Percentiles rank a stretch among this genome's conserved stretches.
These are phyloP conservation scores for Parascedosporium putredinis DNA, from an alignment of 2,329 filamentous ascomycete genomes.

Conservation along the genomic window DNA sequence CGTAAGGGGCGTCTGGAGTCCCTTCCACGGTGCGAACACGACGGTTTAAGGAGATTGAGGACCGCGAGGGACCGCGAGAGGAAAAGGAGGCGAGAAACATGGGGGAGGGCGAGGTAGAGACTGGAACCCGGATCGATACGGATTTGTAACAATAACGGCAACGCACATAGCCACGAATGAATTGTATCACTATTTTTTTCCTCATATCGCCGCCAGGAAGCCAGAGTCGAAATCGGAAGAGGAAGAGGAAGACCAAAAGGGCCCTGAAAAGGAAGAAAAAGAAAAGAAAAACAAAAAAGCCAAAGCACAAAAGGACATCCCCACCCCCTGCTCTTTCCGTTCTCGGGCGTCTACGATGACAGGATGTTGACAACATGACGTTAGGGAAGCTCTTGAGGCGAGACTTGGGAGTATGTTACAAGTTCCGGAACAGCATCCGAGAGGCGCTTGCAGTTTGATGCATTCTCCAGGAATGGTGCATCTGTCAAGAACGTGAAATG, in stretches of 20 bases:
- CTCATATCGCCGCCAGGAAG: no score
- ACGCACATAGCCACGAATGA: slow-evolving; percentile 6
- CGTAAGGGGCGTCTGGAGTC: slow-evolving; percentile 62
- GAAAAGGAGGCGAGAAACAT: background rate
- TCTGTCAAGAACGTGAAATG: background rate
- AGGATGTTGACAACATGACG: background rate
- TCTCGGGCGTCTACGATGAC: background rate
- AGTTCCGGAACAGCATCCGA: background rate
- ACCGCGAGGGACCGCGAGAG: background rate
- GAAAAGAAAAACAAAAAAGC: no score
- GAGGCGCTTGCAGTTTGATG: background rate
- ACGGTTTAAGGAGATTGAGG: slow-evolving; percentile 29
- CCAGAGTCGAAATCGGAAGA: no score
- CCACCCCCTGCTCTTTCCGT: no score
- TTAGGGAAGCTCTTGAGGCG: no score
- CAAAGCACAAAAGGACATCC: no score
- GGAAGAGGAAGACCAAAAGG: no score
- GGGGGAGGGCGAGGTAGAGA: no score
- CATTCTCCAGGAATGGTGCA: background rate
- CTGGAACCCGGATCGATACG: slow-evolving; percentile 2
- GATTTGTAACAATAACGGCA: slow-evolving; percentile 5
- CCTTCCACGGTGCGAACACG: slow-evolving; percentile 53
- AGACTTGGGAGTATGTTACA: background rate
- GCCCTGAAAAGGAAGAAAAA: no score
- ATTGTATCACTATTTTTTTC: slow-evolving; percentile 1